phyloP scores from a whole-genome alignment of 148 eudicot species.

The Vaccinium corymbosum region DNA sequence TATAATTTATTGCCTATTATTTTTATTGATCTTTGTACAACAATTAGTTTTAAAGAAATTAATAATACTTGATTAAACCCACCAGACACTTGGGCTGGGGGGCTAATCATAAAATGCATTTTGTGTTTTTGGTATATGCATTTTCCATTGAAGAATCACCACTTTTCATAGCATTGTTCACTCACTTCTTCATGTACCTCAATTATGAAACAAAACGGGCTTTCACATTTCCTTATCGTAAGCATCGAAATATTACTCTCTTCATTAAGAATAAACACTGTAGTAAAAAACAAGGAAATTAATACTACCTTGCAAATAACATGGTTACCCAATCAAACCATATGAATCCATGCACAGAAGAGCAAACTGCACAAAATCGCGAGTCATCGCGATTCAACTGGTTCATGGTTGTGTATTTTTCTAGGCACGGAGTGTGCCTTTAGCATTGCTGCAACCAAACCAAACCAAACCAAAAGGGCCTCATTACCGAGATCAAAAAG shows the following conservation, averaged over 20 bases:
- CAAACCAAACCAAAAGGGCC: background rate
- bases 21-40: too few relatives aligned
- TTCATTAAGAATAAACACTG: too few relatives aligned
- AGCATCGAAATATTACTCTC: background rate
- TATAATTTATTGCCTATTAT: too few relatives aligned
- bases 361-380: background rate
- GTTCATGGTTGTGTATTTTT: background rate
- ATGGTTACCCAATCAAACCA: background rate
- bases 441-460: background rate
- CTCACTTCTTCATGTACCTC: background rate
- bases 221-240: background rate
- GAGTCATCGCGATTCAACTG: background rate
- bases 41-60: too few relatives aligned
- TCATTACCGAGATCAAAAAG: background rate
- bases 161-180: background rate
- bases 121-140: too few relatives aligned
- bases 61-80: too few relatives aligned
- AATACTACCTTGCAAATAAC: background rate
- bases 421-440: background rate
- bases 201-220: background rate
- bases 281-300: background rate
- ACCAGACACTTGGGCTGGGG: too few relatives aligned
- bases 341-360: background rate
- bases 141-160: too few relatives aligned
- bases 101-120: too few relatives aligned